Evolutionary conservation across 805 yeast genomes (phyloP).

Genomic region (Yarrowia sp.): DNA sequence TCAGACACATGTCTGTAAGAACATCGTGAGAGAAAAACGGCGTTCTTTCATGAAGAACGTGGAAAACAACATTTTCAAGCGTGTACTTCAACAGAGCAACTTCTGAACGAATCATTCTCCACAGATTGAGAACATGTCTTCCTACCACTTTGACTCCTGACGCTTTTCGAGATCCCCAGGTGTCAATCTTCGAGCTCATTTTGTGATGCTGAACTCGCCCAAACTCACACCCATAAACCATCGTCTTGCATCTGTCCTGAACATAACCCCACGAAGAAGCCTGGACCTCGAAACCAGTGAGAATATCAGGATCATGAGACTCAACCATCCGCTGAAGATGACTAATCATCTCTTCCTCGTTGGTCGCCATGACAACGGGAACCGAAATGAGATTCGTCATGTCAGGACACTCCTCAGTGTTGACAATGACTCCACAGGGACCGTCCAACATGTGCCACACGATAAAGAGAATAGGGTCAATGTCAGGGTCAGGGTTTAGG

Average conservation of each 20-base stretch:
- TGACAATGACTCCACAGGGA: constrained; percentile 43
- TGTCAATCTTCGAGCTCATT: constrained; percentile 53
- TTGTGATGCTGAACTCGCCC: constrained; percentile 62
- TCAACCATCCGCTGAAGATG: constrained; percentile 63
- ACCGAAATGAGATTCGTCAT: constrained; percentile 47
- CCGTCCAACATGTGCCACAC: constrained; percentile 68
- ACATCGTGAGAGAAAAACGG: constrained; percentile 64
- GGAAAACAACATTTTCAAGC: constrained; percentile 75
- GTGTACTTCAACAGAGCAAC: constrained; percentile 70
- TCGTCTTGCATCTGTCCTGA: constrained; percentile 59
- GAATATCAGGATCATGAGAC: constrained; percentile 81
- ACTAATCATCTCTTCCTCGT: constrained; percentile 65
- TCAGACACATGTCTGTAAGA: constrained; percentile 53
- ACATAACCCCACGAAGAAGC: constrained; percentile 89
- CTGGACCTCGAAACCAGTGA: constrained; percentile 85
- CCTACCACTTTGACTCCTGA: constrained; percentile 75
- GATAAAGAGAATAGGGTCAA: constrained; percentile 65
- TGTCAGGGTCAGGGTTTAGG: constrained; percentile 67
- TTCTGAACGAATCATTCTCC: constrained; percentile 77
- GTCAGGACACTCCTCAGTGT: constrained; percentile 43
- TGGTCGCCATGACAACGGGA: constrained; percentile 41
- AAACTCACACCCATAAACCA: constrained; percentile 59
- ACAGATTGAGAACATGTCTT: constrained; percentile 80
- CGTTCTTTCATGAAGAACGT: constrained; percentile 67
- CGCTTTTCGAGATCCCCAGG: constrained; percentile 83